phyloP scores from a whole-genome alignment of 208 protist genomes.

The Phytomonas sp. region DNA sequence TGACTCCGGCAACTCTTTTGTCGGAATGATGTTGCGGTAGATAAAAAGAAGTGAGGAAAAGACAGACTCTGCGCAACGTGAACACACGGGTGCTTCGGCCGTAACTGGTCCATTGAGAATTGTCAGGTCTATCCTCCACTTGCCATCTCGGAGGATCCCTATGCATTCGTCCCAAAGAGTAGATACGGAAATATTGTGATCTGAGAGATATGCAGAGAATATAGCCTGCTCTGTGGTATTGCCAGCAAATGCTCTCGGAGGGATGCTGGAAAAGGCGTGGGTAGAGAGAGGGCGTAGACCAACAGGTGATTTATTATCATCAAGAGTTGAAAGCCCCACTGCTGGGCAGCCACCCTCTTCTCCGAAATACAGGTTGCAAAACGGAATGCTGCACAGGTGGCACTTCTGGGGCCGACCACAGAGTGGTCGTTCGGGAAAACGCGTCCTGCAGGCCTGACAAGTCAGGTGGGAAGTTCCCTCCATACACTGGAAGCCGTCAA shows the following conservation, averaged over 20 bases:
- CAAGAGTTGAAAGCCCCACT: conserved; percentile 2
- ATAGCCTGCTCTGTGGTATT: conserved; percentile 72
- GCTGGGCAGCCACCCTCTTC: conserved; percentile 4
- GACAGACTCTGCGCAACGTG: conserved; percentile 31
- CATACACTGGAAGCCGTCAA: conserved; percentile 66
- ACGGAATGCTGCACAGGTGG: conserved; percentile 59
- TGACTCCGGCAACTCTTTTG: conserved; percentile 36
- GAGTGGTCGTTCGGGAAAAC: conserved; percentile 69
- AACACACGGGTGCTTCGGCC: conserved; percentile 39
- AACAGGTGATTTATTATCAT: conserved; percentile 11
- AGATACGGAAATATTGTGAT: conserved; percentile 20
- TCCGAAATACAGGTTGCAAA: conserved; percentile 74
- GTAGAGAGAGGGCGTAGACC: neutral
- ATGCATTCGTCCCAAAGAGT: conserved; percentile 46
- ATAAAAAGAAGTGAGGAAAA: conserved; percentile 74
- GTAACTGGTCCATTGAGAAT: conserved; percentile 37
- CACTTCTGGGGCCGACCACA: conserved; percentile 67
- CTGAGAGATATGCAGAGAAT: conserved; percentile 46
- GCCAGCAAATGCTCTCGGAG: conserved; percentile 43
- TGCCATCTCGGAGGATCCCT: conserved; percentile 22
- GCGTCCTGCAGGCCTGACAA: conserved; percentile 32
- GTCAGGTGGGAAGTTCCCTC: conserved; percentile 32
- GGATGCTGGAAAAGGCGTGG: conserved; percentile 15
- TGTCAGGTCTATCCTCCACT: conserved; percentile 57
- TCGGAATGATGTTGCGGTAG: conserved; percentile 54